Evolutionary conservation across 2,329 filamentous ascomycete species (phyloP).

Genomic region (Apiospora pterosperma): DNA sequence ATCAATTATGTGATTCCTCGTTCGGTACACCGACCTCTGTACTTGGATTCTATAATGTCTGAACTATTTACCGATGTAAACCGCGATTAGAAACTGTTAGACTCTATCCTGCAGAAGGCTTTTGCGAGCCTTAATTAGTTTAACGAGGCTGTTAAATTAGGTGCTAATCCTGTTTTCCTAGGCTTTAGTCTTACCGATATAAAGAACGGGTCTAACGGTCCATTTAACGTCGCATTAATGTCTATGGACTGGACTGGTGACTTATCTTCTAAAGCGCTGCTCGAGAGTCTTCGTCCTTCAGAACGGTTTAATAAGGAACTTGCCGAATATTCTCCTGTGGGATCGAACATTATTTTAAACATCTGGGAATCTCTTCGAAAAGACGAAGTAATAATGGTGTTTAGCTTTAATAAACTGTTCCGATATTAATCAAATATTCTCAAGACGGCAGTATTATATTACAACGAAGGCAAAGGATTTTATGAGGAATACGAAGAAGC

Average conservation of each 20-base stretch:
- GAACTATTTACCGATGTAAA: background rate
- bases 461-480: background rate
- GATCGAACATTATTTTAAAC: background rate
- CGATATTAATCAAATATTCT: background rate
- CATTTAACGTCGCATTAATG: background rate
- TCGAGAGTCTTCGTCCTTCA: background rate
- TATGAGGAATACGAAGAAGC: background rate
- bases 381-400: background rate
- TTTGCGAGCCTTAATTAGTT: background rate
- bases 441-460: background rate
- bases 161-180: background rate
- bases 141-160: background rate
- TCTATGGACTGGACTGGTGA: background rate
- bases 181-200: background rate
- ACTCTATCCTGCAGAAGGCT: background rate
- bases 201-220: background rate
- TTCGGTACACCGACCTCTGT: too few species aligned
- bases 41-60: background rate
- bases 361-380: background rate
- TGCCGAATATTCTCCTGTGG: background rate
- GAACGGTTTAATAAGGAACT: background rate
- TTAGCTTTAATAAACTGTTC: background rate
- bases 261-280: background rate
- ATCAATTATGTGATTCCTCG: too few species aligned
- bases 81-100: background rate